Conservation (phyloP, 2,329 filamentous ascomycete species). For the Elsinoe ampelina region DNA sequence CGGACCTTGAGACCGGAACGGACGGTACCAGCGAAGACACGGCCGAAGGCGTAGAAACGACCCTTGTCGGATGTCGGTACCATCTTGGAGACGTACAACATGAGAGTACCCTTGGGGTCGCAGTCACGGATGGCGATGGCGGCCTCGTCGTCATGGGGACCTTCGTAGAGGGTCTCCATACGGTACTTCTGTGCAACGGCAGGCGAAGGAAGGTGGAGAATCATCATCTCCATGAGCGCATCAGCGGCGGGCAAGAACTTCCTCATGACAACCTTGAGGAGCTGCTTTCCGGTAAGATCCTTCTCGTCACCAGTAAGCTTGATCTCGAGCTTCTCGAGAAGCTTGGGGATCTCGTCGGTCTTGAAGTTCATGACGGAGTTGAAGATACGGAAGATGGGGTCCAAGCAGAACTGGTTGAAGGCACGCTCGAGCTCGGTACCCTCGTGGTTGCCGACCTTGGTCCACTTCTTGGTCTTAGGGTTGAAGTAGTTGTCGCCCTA, state of each 20-base stretch:
- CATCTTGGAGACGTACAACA: constrained; percentile 99
- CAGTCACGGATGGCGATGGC: constrained; percentile 98
- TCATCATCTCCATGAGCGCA: constrained; percentile 99
- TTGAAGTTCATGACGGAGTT: constrained; percentile 95
- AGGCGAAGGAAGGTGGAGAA: constrained; percentile 95
- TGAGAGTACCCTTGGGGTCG: constrained; percentile 94
- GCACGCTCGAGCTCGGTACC: constrained; percentile 91
- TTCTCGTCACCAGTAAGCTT: constrained; percentile 82
- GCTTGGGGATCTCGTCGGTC: constrained; percentile 75
- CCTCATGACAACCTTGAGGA: constrained; percentile 96
- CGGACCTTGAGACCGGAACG: constrained; percentile 97
- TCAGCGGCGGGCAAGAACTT: constrained; percentile 98
- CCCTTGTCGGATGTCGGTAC: constrained; percentile 99
- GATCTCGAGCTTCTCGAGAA: constrained; percentile 89
- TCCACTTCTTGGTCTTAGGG: constrained; percentile 99
- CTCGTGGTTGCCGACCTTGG: constrained; percentile 72
- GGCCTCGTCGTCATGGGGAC: constrained; percentile 82
- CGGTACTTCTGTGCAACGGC: constrained; percentile 95
- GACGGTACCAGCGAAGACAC: constrained; percentile 99
- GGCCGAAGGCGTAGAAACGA: constrained; percentile 99
- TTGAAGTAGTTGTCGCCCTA: constrained; percentile 99
- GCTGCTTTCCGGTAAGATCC: constrained; percentile 91
- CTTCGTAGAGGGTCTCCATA: constrained; percentile 97
- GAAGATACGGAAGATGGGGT: constrained; percentile 99
- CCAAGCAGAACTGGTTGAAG: constrained; percentile 99